Evolutionary conservation across 257 asterid genomes (phyloP), one percentile per base, ranked within the genome.

Genomic region (Gardenia jasminoides): DNA sequence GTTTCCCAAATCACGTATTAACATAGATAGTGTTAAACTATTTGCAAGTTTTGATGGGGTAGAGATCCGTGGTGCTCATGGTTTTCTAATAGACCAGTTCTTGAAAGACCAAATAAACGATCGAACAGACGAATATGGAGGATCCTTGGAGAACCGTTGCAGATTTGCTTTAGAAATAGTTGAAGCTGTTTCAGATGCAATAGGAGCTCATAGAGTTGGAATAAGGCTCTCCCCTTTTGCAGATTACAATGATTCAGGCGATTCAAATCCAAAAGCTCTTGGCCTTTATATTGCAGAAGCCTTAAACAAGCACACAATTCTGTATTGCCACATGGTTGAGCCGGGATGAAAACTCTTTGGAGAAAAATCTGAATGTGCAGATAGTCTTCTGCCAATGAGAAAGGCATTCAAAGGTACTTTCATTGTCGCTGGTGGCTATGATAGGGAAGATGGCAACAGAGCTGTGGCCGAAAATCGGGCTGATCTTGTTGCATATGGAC

Each of bases 51-150:
- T 81, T 62, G 84, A 81, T 70, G 84, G 84, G 6, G 69, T 81
- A n/a, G 84, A 81, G 66, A 70, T 82, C 36, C 85, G 77, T 31
- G 85, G 82, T 4, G 85, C 85, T 65, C 75, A 77, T 67, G 85
- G 85, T 41, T 77, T 17, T 48, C 75, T 78, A 17, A 74, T 82
- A 66, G 85, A 82, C 43, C 85, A 82, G 31, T 82, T 82, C 30
- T 36, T 66, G 47, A 82, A 82, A 52, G 85, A 78, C 43, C 80
- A 81, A 64, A 79, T 81, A 6, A 81, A 81, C 65, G 84, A 81
- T 67, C 22, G 84, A 30, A 81, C 82, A 58, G 85, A 82, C 46
- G 17, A 78, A 26, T 78, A 82, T 26, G 85, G 85, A 44, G 85
- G 82, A 33, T 82, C 85, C 1, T 31, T 78, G 26, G 80, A 82